A percentile compares a stretch with the other conserved stretches of the same genome.
These are phyloP conservation scores for Globisporangium acanthophoron DNA, from an alignment of 352 stramenopile genomes.

Conservation along the genomic window DNA sequence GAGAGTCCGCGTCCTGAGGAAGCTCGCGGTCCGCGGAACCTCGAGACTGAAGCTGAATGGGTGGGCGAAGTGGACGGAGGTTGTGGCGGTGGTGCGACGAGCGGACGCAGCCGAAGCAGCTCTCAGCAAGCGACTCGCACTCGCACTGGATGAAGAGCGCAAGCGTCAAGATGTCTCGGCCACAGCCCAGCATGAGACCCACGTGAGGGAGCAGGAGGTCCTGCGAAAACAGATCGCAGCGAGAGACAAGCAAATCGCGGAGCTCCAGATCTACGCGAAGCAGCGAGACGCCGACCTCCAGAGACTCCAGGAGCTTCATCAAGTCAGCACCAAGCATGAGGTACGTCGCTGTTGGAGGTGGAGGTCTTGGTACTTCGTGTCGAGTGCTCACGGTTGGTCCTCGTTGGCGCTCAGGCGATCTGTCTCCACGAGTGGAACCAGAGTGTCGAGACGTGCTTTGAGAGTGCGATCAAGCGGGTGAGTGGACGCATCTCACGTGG, in stretches of 20 bases:
- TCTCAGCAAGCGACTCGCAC: not conserved
- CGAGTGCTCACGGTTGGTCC: no score
- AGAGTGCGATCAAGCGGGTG: slow-evolving; percentile 22
- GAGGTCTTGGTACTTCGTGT: not conserved
- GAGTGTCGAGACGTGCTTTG: slow-evolving; percentile 28
- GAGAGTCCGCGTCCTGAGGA: slow-evolving; percentile 1
- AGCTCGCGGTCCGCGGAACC: slow-evolving; percentile 3
- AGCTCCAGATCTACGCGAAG: not conserved
- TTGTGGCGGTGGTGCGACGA: not conserved
- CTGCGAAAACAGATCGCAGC: slow-evolving; percentile 17
- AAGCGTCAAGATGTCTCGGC: slow-evolving; percentile 6
- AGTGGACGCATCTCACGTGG: not conserved
- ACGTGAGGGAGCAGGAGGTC: slow-evolving; percentile 18
- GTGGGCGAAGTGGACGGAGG: slow-evolving; percentile 11
- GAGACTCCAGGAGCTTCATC: slow-evolving; percentile 8
- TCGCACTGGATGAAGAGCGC: not conserved
- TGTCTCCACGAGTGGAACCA: slow-evolving; percentile 18
- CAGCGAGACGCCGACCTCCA: slow-evolving; percentile 5
- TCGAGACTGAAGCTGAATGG: not conserved
- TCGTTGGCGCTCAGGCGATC: slow-evolving; percentile 6
- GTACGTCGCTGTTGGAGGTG: slow-evolving; percentile 6
- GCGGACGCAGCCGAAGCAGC: not conserved
- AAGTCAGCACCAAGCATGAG: slow-evolving; percentile 14
- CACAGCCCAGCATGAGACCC: slow-evolving; percentile 2
- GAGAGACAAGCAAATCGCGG: slow-evolving; percentile 19